Evolutionary conservation across 176 grass and related monocot species (phyloP).

Genomic region (Hsuehochloa calcarea): DNA sequence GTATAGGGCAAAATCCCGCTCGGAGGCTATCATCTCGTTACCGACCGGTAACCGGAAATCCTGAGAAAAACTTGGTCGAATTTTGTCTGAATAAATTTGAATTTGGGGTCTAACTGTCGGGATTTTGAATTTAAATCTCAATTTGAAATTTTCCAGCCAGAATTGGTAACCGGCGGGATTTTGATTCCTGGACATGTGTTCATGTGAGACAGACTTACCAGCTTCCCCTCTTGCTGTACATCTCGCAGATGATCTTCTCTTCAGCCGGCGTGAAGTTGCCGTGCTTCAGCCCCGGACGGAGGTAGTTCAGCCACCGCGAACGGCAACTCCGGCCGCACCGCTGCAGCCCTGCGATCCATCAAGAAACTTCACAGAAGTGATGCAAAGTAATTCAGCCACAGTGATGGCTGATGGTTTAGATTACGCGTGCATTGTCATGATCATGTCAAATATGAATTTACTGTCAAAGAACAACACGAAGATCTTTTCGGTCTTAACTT

Average conservation of each 20-base stretch:
- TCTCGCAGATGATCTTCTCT: constrained; percentile 45
- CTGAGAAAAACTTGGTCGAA: no score
- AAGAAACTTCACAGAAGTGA: neutral
- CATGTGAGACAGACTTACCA: constrained; percentile 19
- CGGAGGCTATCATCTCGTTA: no score
- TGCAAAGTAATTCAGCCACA: neutral
- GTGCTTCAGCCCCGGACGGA: constrained; percentile 51
- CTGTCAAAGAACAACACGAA: neutral
- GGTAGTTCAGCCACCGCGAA: constrained; percentile 61
- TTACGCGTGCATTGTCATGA: neutral
- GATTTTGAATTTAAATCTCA: no score
- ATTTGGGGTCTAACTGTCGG: no score
- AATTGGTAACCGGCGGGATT: no score
- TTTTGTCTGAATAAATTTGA: no score
- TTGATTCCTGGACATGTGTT: neutral
- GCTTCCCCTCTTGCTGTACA: constrained; percentile 51
- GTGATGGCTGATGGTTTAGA: neutral
- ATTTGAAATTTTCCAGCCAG: no score
- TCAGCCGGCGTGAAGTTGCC: constrained; percentile 41
- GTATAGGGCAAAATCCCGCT: no score
- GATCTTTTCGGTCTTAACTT: neutral
- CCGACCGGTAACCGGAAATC: no score
- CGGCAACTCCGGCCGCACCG: constrained; percentile 56
- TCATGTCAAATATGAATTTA: neutral
- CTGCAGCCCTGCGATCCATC: constrained; percentile 32